Evolutionary conservation across 179 eudicot species (phyloP), one percentile per base, ranked within the genome.

Genomic region (Camellia oleifera): DNA sequence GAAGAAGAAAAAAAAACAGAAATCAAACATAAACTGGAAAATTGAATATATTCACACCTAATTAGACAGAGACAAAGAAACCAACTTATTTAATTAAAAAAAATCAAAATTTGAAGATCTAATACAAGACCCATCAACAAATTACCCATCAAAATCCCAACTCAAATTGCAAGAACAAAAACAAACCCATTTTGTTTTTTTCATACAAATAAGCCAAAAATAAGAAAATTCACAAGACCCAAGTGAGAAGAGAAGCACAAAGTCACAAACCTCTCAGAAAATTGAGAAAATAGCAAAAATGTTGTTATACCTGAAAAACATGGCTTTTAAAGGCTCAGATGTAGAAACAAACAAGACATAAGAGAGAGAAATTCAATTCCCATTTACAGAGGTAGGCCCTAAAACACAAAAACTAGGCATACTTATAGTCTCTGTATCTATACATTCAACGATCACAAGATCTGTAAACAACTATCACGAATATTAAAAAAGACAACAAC

Each of bases 401-500:
- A 40, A 69, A 77, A 8, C 7, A 53, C 13, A 17, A 3, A 78
- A 69, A 40, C 75, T 57, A 57, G 46, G 45, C 54, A 66, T 68
- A 42, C 26, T 4, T 15, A 56, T 13, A 54, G 68, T 62, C 17
- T 53, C 66, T 5, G n/a, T 46, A 12, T 45, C 1, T 63, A 5
- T 75, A 75, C 2, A 60, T 48, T 50, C 44, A 78, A 54, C 42
- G 67, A 44, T 69, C 56, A 69, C 68, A 69, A 69, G 81, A 78
- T 78, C 81, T 60, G 56, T 44, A 40, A 54, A 69, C 45, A 46
- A 58, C 32, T 9, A 48, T 56, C 44, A 3, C 8, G 50, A 58
- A 69, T 46, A 78, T 42, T 32, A 32, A 32, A 56, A 56, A 42
- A 69, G 56, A 57, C 67, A 48, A 45, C 48, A 23, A 69, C 69